Evolutionary conservation across 352 stramenopile species (phyloP).

Genomic region (Phytophthora fragariaefolia): DNA sequence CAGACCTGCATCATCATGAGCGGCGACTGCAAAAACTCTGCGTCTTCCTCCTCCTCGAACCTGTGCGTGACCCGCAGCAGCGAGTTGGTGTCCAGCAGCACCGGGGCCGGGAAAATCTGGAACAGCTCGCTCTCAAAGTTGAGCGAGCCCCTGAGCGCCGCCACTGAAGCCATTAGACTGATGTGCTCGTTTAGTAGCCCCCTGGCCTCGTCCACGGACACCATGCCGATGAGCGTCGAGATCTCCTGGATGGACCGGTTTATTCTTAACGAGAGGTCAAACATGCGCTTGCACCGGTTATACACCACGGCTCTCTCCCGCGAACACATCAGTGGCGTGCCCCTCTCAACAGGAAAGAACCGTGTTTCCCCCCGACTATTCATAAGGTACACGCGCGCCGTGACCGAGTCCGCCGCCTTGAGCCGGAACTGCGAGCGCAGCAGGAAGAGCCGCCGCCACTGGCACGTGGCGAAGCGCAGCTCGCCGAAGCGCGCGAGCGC

Average conservation of each 20-base stretch:
- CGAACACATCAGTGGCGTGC: conserved; percentile 79
- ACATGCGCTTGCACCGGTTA: conserved; percentile 87
- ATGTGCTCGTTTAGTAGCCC: conserved; percentile 86
- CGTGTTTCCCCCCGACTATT: conserved; percentile 78
- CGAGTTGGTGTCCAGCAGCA: conserved; percentile 82
- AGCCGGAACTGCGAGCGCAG: conserved; percentile 68
- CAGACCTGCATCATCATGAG: conserved; percentile 90
- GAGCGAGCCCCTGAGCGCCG: conserved; percentile 74
- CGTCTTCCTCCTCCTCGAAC: conserved; percentile 45
- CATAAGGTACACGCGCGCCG: conserved; percentile 84
- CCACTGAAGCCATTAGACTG: conserved; percentile 82
- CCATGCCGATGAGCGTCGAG: conserved; percentile 82
- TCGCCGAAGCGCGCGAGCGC: conserved; percentile 58
- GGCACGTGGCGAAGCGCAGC: conserved; percentile 53
- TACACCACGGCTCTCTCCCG: conserved; percentile 79
- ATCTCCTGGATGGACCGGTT: conserved; percentile 90
- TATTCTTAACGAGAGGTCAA: conserved; percentile 88
- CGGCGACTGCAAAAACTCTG: conserved; percentile 62
- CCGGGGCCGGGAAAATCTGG: conserved; percentile 79
- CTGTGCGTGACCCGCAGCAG: conserved; percentile 68
- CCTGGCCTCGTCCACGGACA: conserved; percentile 79
- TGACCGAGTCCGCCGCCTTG: conserved; percentile 64
- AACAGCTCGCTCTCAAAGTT: conserved; percentile 90
- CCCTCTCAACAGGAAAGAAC: conserved; percentile 61
- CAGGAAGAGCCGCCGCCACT: conserved; percentile 73